These are phyloP conservation scores for Alnus rubra DNA, from an alignment of 306 rosid species.

Conservation along the genomic window DNA sequence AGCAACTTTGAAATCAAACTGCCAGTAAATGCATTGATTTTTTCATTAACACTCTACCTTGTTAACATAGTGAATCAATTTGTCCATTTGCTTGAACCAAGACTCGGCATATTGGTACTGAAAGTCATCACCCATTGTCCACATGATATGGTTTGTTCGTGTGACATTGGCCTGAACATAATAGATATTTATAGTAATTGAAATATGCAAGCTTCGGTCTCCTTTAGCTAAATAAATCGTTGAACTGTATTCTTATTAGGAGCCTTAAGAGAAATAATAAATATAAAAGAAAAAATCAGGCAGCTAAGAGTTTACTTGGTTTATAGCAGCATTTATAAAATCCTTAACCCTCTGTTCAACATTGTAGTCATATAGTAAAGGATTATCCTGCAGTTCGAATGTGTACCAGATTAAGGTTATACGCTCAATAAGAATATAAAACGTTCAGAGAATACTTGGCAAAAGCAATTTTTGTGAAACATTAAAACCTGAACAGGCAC, in stretches of 20 bases:
- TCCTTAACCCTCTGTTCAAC: conserved; percentile 62
- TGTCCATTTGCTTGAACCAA: conserved; percentile 96
- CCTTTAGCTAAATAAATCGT: neutral
- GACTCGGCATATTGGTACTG: conserved; percentile 85
- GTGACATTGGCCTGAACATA: conserved; percentile 74
- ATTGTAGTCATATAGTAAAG: conserved; percentile 63
- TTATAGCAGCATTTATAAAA: conserved; percentile 50
- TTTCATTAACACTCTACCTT: conserved; percentile 42
- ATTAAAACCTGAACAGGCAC: conserved; percentile 64
- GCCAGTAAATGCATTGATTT: conserved; percentile 8
- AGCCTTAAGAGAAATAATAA: neutral
- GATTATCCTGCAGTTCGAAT: conserved; percentile 68
- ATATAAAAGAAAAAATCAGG: conserved; percentile 9
- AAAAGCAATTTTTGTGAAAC: conserved; percentile 11
- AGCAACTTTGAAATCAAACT: neutral
- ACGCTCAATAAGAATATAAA: neutral
- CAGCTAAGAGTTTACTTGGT: conserved; percentile 51
- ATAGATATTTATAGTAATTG: conserved; percentile 24
- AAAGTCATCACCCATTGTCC: conserved; percentile 99
- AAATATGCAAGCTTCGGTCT: conserved; percentile 6
- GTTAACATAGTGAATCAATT: conserved; percentile 81
- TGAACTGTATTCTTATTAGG: neutral
- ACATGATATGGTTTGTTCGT: conserved; percentile 83
- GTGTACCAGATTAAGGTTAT: conserved; percentile 19
- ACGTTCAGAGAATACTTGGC: neutral